These are phyloP conservation scores for Hansfordia pulvinata DNA, from an alignment of 2,329 filamentous ascomycete species.

Conservation along the genomic window DNA sequence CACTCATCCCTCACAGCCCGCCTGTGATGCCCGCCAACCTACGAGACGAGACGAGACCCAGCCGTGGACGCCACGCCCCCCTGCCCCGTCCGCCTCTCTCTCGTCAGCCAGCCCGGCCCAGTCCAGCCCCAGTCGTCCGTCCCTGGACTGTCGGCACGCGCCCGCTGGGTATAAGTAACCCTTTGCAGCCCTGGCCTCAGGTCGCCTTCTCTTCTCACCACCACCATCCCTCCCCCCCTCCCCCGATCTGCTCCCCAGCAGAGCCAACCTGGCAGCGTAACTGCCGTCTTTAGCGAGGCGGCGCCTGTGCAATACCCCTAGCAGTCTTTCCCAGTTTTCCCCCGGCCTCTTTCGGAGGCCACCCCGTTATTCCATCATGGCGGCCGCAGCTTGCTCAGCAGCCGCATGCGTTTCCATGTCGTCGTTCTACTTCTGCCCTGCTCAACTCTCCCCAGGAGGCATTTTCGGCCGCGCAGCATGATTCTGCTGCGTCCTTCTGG, in stretches of 20 bases:
- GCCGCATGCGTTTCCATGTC: constrained; percentile 6
- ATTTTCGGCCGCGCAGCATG: constrained; percentile 9
- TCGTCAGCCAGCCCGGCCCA: too few relatives aligned
- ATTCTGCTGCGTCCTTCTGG: constrained; percentile 7
- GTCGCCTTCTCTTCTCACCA: constrained; percentile 8
- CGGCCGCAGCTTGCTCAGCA: constrained; percentile 7
- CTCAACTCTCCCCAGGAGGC: constrained; percentile 8
- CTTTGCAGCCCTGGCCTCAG: too few relatives aligned
- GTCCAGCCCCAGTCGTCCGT: too few relatives aligned
- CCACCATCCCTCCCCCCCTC: constrained; percentile 3
- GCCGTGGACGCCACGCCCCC: too few relatives aligned
- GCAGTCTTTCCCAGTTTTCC: constrained; percentile 10
- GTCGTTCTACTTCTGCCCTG: constrained; percentile 9
- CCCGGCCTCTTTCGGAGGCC: constrained; percentile 17
- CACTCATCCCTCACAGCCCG: too few relatives aligned
- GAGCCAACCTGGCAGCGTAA: not conserved
- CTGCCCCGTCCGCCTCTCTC: too few relatives aligned
- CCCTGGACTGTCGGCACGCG: too few relatives aligned
- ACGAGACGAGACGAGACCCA: too few relatives aligned
- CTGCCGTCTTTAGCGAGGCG: constrained; percentile 13
- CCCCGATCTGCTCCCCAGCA: constrained; percentile 4
- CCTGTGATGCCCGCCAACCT: too few relatives aligned
- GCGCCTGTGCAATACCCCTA: constrained; percentile 13
- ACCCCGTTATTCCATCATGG: constrained; percentile 14
- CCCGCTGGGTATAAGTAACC: too few relatives aligned